Evolutionary conservation across 2,329 filamentous ascomycete species (phyloP).

Genomic region (Botrytis fragariae): DNA sequence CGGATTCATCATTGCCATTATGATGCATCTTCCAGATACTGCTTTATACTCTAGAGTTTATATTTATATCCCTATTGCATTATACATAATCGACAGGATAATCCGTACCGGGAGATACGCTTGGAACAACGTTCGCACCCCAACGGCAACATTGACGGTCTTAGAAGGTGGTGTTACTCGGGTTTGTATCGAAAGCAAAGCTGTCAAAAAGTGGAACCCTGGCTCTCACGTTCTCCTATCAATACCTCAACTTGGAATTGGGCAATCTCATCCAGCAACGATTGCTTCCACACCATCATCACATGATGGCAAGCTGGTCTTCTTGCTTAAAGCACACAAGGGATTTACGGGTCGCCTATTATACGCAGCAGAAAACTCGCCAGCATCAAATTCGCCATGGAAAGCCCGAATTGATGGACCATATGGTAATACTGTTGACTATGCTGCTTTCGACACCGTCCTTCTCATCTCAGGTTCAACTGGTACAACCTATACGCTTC

Average conservation of each 20-base stretch:
- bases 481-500: constrained; percentile 58
- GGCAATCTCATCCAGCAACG: constrained; percentile 61
- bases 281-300: constrained; percentile 54
- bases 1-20: constrained; percentile 40
- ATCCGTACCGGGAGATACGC: constrained; percentile 35
- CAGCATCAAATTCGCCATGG: constrained; percentile 19
- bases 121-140: constrained; percentile 38
- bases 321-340: constrained; percentile 54
- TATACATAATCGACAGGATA: constrained; percentile 31
- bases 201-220: constrained; percentile 40
- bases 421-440: constrained; percentile 51
- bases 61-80: constrained; percentile 33
- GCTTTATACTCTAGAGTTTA: constrained; percentile 36
- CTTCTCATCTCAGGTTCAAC: constrained; percentile 61
- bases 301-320: constrained; percentile 56
- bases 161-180: constrained; percentile 41
- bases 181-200: constrained; percentile 38
- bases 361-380: constrained; percentile 40
- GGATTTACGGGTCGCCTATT: constrained; percentile 58
- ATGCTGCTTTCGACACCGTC: constrained; percentile 58
- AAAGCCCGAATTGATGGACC: constrained; percentile 53
- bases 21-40: constrained; percentile 39
- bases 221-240: constrained; percentile 62
- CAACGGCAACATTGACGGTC: constrained; percentile 32
- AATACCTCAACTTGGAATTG: constrained; percentile 52